Conservation (phyloP, 352 stramenopile genomes). For the Aphanomyces astaci region DNA sequence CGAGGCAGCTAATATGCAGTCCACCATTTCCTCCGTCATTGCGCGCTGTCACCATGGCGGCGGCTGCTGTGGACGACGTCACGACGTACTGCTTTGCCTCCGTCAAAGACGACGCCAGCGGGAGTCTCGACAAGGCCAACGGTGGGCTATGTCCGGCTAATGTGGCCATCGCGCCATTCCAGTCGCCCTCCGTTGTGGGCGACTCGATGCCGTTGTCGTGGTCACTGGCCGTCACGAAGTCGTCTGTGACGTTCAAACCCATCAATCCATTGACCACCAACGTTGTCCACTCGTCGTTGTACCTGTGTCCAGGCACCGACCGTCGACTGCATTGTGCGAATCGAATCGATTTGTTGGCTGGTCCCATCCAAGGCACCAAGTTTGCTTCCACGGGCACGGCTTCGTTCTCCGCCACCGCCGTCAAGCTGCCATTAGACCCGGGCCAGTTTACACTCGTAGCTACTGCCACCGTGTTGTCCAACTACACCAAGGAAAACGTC, state of each 20-base stretch:
- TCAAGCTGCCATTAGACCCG: neutral
- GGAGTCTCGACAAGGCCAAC: neutral
- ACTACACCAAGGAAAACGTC: neutral
- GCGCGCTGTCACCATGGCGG: neutral
- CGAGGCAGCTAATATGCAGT: too few relatives aligned
- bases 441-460: neutral
- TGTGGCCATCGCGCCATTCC: neutral
- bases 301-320: constrained; percentile 6
- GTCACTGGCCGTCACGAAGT: neutral
- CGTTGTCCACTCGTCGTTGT: constrained; percentile 3
- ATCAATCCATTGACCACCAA: neutral
- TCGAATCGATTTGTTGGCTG: neutral
- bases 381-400: neutral
- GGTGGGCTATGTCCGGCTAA: constrained; percentile 10
- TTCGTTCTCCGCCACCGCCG: neutral
- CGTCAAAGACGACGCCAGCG: neutral
- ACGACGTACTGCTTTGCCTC: constrained; percentile 23
- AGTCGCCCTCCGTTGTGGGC: neutral
- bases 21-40: neutral
- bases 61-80: neutral
- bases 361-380: neutral
- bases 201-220: neutral
- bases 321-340: neutral
- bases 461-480: neutral
- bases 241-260: neutral